phyloP scores from a whole-genome alignment of 495 filamentous ascomycete species.

The Trichoderma asperelloides region DNA sequence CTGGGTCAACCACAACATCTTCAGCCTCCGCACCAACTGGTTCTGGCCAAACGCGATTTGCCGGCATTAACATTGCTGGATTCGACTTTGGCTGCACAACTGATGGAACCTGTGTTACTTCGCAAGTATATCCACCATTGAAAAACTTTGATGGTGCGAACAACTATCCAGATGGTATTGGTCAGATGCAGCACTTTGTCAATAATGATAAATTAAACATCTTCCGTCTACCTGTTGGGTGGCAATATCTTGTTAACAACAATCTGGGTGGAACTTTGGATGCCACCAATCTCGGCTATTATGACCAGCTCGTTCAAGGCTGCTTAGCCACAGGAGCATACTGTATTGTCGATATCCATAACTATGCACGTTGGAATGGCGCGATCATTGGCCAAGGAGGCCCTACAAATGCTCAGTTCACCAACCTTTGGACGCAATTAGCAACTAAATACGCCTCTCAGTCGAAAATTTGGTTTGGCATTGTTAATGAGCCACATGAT shows the following conservation, averaged over 20 bases:
- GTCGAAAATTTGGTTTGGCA: constrained; percentile 40
- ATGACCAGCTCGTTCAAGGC: constrained; percentile 45
- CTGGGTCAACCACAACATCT: neutral
- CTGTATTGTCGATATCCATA: constrained; percentile 43
- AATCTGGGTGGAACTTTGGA: constrained; percentile 41
- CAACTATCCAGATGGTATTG: constrained; percentile 22
- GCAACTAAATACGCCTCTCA: constrained; percentile 41
- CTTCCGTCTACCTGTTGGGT: constrained; percentile 47
- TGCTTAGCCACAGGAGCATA: constrained; percentile 40
- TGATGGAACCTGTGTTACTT: constrained; percentile 26
- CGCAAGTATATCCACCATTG: constrained; percentile 20
- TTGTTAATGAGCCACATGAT: constrained; percentile 42
- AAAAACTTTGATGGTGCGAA: constrained; percentile 16
- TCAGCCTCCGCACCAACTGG: neutral
- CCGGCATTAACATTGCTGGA: constrained; percentile 32
- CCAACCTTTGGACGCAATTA: constrained; percentile 42
- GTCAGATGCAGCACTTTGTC: constrained; percentile 51
- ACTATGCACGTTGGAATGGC: constrained; percentile 47
- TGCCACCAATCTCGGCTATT: constrained; percentile 33
- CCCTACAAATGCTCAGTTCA: constrained; percentile 42
- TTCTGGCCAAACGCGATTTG: neutral
- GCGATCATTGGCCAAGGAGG: constrained; percentile 48
- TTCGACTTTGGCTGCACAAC: constrained; percentile 43
- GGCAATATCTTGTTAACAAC: constrained; percentile 48
- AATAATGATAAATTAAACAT: constrained; percentile 44